Evolutionary conservation across 441 rosid species (phyloP), one percentile per base, ranked within the genome.

Genomic region (Adansonia grandidieri): DNA sequence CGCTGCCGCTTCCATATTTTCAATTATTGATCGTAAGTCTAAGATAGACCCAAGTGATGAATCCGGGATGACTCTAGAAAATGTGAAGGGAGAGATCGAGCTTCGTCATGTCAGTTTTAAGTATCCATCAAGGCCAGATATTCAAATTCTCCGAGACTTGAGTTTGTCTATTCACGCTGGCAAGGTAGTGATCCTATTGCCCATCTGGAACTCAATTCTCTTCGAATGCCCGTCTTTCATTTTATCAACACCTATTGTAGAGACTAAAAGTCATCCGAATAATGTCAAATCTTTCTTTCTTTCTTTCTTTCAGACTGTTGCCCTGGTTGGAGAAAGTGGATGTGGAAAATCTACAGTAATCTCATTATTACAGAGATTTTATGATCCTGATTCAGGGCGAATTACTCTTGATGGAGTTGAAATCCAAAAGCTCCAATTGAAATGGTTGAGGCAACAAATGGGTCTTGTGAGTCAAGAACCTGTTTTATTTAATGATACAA

Each of bases 291-390:
- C 42, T 37, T 37, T 15, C 56, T 24, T 58, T 64, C 56, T 24
- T 58, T 64, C 9, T 37, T 71, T 61, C 45, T 78, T 68, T 79
- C 88, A 94, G 98, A 90, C 92, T 22, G 90, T 92, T 53, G 98
- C 98, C 78, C 80, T 94, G 72, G 98, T 96, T 32, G 99, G 97
- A 82, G 99, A 96, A 78, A 96, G 98, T 57, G 97, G 98, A 54
- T 82, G 96, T 5, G 95, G 97, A 1, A 94, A 92, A 77, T 96
- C 97, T 10, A 96, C 95, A 0, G 91, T 92, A 19, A 84, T 88
- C 14, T 86, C 96, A 0, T 75, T 91, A 79, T 17, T 94, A 84
- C 97, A 94, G 79, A 89, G 99, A 77, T 96, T 91, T 81, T 92
- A 92, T 48, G 91, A 94, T 79, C 89, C 91, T 3, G 91, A 92